Conservation (phyloP, 345 rosid species). For the Moricandia arvensis region DNA sequence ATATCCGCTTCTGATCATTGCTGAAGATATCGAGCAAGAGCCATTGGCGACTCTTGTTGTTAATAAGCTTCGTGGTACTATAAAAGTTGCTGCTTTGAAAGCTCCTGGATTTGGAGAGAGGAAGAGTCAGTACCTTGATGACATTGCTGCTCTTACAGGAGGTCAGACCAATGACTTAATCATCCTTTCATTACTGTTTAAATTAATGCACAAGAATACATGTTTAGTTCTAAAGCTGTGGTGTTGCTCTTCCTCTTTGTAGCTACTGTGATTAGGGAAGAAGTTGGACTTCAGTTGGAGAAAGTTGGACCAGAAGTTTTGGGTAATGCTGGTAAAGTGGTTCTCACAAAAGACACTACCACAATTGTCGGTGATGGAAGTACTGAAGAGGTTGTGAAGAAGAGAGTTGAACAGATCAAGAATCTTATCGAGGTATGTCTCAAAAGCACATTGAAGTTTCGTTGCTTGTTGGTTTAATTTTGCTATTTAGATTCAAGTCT, state of each 20-base stretch:
- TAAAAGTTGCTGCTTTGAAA: conserved; percentile 87
- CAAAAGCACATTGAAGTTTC: not conserved
- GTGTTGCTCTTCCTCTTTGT: not conserved
- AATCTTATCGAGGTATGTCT: conserved; percentile 70
- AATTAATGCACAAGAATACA: not conserved
- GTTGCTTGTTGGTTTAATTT: not conserved
- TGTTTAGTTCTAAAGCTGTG: not conserved
- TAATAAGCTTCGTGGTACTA: conserved; percentile 82
- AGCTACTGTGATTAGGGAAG: conserved; percentile 79
- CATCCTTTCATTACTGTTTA: not conserved
- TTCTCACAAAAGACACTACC: conserved; percentile 84
- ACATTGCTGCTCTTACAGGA: conserved; percentile 86
- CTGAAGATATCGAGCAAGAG: conserved; percentile 96
- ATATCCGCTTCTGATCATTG: conserved; percentile 71
- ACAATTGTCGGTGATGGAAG: conserved; percentile 94
- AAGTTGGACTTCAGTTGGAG: conserved; percentile 88
- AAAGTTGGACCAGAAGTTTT: conserved; percentile 83
- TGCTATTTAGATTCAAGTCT: not conserved
- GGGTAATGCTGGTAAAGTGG: conserved; percentile 86
- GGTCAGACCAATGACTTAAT: conserved; percentile 21
- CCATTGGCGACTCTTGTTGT: conserved; percentile 91
- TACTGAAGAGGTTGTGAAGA: conserved; percentile 88
- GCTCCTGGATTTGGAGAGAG: conserved; percentile 97
- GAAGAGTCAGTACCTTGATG: conserved; percentile 90
- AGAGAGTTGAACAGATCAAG: conserved; percentile 82